phyloP scores from a whole-genome alignment of 1,284 basidiomycete genomes.

The Ustilago lituana region DNA sequence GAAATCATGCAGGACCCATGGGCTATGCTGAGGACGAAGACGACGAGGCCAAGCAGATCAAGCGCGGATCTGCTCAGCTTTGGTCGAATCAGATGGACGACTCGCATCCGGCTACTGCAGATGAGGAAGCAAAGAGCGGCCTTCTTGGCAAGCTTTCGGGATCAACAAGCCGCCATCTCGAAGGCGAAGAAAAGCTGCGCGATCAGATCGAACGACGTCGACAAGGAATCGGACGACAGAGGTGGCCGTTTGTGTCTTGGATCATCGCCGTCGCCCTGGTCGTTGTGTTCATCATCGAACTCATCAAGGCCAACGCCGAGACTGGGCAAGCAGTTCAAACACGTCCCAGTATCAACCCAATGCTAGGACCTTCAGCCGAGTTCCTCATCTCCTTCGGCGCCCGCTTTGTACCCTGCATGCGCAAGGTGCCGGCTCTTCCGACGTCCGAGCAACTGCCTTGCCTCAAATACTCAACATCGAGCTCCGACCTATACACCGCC shows the following conservation, averaged over 20 bases:
- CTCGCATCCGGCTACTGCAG: slow-evolving; percentile 3
- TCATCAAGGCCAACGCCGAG: slow-evolving; percentile 56
- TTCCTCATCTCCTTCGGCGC: slow-evolving; percentile 87
- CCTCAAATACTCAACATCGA: slow-evolving; percentile 70
- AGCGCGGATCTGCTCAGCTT: slow-evolving; percentile 32
- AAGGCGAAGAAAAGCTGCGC: slow-evolving; percentile 46
- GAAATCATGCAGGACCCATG: slow-evolving; percentile 49
- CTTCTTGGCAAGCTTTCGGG: slow-evolving; percentile 35
- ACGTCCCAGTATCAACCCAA: slow-evolving; percentile 83
- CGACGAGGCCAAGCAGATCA: slow-evolving; percentile 56
- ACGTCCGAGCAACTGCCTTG: slow-evolving; percentile 73
- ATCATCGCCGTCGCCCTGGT: slow-evolving; percentile 73
- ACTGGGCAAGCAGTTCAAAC: slow-evolving; percentile 67
- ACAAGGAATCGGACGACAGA: slow-evolving; percentile 82
- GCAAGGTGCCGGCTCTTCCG: slow-evolving; percentile 68
- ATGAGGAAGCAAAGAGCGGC: slow-evolving; percentile 39
- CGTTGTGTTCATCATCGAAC: slow-evolving; percentile 68
- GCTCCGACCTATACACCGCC: slow-evolving; percentile 58
- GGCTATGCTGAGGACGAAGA: slow-evolving; percentile 63
- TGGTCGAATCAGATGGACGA: slow-evolving; percentile 37
- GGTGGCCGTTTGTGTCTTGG: slow-evolving; percentile 75
- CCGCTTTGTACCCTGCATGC: slow-evolving; percentile 90
- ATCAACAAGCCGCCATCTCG: slow-evolving; percentile 10
- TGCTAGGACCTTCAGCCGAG: slow-evolving; percentile 87
- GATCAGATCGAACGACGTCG: slow-evolving; percentile 69